A percentile compares a stretch with the other conserved stretches of the same genome.
phyloP scores from a whole-genome alignment of 176 grass and related monocot genomes.

The Aegilops tauschii region DNA sequence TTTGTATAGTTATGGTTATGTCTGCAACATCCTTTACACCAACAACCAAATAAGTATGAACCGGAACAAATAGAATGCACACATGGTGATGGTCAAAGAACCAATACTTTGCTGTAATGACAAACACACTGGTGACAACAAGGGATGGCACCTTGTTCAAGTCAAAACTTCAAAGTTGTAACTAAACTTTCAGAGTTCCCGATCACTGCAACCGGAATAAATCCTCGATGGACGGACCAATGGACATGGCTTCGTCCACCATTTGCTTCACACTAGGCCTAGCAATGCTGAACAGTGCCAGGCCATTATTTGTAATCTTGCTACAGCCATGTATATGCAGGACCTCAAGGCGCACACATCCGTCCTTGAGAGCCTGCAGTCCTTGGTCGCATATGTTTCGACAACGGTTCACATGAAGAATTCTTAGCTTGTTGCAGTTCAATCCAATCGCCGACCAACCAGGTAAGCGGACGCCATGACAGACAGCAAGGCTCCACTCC shows the following conservation, averaged over 20 bases:
- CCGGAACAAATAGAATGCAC: constrained; percentile 16
- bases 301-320: constrained; percentile 46
- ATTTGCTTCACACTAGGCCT: constrained; percentile 56
- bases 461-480: constrained; percentile 57
- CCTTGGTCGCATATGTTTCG: constrained; percentile 63
- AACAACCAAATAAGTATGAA: constrained; percentile 26
- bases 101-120: constrained; percentile 13
- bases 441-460: constrained; percentile 77
- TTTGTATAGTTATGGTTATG: constrained; percentile 7
- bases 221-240: constrained; percentile 58
- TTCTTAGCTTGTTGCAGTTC: constrained; percentile 54
- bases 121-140: background rate
- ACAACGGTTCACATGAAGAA: constrained; percentile 81
- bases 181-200: background rate
- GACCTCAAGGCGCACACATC: constrained; percentile 52
- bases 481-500: constrained; percentile 83
- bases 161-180: constrained; percentile 8
- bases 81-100: background rate
- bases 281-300: constrained; percentile 66
- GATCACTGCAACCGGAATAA: constrained; percentile 49
- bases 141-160: background rate
- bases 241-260: constrained; percentile 55
- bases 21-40: constrained; percentile 2
- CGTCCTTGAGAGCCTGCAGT: constrained; percentile 57
- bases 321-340: constrained; percentile 61